phyloP scores from a whole-genome alignment of 192 early-diverging fungal genomes.

The Geranomyces michiganensis region DNA sequence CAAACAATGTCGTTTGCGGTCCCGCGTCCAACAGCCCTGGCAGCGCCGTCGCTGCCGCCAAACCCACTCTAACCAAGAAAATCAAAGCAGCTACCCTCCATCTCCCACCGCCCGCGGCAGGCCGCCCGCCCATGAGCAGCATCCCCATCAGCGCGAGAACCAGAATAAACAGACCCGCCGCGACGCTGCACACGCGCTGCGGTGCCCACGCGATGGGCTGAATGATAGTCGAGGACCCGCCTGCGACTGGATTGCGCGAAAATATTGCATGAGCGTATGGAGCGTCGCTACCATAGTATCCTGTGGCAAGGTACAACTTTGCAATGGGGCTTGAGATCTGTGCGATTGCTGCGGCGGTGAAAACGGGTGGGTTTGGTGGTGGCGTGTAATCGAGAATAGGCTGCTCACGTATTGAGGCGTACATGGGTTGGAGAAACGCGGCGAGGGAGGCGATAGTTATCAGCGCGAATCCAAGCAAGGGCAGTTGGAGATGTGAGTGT shows the following conservation, averaged over 20 bases:
- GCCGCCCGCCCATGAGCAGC: not conserved
- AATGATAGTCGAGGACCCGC: slow-evolving; percentile 3
- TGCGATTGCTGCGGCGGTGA: slow-evolving; percentile 15
- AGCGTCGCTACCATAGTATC: not conserved
- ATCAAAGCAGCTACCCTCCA: not conserved
- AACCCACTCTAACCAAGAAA: not conserved
- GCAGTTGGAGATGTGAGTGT: slow-evolving; percentile 18
- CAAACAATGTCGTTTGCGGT: not conserved
- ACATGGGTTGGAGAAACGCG: not conserved
- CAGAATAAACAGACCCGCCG: slow-evolving; percentile 3
- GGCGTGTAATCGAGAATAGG: slow-evolving; percentile 12
- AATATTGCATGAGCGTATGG: slow-evolving; percentile 19
- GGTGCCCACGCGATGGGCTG: slow-evolving; percentile 1
- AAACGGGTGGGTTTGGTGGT: slow-evolving; percentile 12
- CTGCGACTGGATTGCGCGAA: slow-evolving; percentile 8
- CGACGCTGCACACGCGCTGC: slow-evolving; percentile 13
- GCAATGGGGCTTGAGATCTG: slow-evolving; percentile 18
- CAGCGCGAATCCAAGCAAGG: slow-evolving; percentile 6
- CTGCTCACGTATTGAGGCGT: slow-evolving; percentile 1
- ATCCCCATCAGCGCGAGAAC: slow-evolving; percentile 9
- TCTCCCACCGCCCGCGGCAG: not conserved
- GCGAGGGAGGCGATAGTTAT: slow-evolving; percentile 8
- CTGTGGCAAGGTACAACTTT: not conserved
- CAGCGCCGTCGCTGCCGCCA: not conserved
- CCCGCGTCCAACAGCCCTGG: not conserved